Percentiles rank a stretch among this genome's conserved stretches.
Evolutionary conservation across 2,329 filamentous ascomycete species (phyloP).

Genomic region (Alternaria burnsii): DNA sequence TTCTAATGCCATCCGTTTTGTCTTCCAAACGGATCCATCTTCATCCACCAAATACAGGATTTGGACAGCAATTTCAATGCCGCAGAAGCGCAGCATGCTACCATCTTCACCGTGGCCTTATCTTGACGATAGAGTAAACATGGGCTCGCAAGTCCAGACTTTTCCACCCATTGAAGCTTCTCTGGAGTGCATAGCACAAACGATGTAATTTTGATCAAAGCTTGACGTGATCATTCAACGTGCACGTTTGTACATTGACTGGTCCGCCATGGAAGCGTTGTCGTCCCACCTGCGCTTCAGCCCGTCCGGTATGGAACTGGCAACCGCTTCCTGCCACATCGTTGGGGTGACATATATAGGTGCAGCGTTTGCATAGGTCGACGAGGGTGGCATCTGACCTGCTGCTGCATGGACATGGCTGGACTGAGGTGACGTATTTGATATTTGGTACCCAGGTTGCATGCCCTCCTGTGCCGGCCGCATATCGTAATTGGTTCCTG

Average conservation of each 20-base stretch:
- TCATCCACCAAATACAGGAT: not conserved
- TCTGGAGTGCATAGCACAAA: conserved; percentile 1
- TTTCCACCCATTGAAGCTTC: not conserved
- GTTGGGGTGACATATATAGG: conserved; percentile 56
- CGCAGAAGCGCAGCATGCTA: not conserved
- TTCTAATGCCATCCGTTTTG: not conserved
- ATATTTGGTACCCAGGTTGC: conserved; percentile 45
- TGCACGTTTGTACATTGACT: conserved; percentile 50
- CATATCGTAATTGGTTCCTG: conserved; percentile 52
- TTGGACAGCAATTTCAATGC: conserved; percentile 3
- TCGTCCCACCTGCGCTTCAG: conserved; percentile 59
- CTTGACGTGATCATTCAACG: conserved; percentile 35
- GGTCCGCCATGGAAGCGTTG: conserved; percentile 46
- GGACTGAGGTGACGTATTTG: conserved; percentile 48
- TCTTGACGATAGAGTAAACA: not conserved
- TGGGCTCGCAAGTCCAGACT: conserved; percentile 5
- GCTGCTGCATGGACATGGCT: conserved; percentile 39
- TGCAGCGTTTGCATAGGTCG: conserved; percentile 43
- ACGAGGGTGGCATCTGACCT: conserved; percentile 45
- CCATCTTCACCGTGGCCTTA: not conserved
- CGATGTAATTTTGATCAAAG: not conserved
- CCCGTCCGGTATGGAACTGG: conserved; percentile 51
- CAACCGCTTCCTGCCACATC: conserved; percentile 62
- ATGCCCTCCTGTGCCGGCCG: conserved; percentile 47
- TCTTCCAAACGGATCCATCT: not conserved